phyloP scores from a whole-genome alignment of 2,329 filamentous ascomycete species.

The Ustilaginoidea virens region DNA sequence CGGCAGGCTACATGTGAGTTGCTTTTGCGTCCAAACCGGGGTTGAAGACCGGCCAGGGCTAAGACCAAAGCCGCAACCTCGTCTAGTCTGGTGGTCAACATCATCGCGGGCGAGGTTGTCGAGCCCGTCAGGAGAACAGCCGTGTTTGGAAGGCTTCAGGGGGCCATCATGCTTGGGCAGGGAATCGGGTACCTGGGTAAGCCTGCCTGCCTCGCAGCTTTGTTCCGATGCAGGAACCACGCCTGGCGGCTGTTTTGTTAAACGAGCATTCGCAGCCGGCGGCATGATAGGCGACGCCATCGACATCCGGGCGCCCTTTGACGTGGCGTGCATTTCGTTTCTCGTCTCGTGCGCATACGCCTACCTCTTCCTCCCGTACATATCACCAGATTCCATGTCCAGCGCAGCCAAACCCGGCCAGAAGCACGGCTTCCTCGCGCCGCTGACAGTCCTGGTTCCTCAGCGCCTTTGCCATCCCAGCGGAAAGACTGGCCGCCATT shows the following conservation, averaged over 20 bases:
- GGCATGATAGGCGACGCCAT: constrained; percentile 49
- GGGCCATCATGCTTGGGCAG: constrained; percentile 50
- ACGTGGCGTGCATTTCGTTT: constrained; percentile 44
- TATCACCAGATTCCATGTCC: constrained; percentile 27
- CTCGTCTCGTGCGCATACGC: constrained; percentile 27
- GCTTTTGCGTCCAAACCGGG: too few species aligned
- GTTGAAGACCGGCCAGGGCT: too few species aligned
- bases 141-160: constrained; percentile 50
- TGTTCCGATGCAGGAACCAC: too few species aligned
- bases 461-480: constrained; percentile 34
- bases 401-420: constrained; percentile 14
- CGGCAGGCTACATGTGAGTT: constrained; percentile 47
- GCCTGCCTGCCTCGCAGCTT: too few species aligned
- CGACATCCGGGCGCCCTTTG: constrained; percentile 49
- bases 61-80: too few species aligned
- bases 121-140: constrained; percentile 43
- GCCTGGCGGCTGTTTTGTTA: too few species aligned
- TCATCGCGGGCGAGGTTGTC: constrained; percentile 50
- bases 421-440: constrained; percentile 39
- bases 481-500: constrained; percentile 37
- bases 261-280: constrained; percentile 36
- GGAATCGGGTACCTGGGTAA: constrained; percentile 45
- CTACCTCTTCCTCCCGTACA: constrained; percentile 28
- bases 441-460: constrained; percentile 44
- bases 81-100: constrained; percentile 47